phyloP scores from a whole-genome alignment of 768 basidiomycete species.

The Tricholoma terreum region DNA sequence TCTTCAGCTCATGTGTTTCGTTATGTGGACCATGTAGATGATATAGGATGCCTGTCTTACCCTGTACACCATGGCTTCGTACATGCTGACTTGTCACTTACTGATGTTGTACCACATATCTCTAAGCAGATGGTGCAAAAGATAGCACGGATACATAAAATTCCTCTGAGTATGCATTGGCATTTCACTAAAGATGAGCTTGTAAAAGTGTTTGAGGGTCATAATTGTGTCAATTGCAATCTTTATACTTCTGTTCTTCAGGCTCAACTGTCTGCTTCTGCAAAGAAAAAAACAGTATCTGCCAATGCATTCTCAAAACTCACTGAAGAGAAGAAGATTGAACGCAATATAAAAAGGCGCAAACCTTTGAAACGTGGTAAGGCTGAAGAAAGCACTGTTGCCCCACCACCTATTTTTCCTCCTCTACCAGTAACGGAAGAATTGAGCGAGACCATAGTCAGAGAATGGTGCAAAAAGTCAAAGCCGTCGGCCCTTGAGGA shows the following conservation, averaged over 20 bases:
- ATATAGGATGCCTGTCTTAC: not conserved
- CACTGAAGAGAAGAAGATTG: not conserved
- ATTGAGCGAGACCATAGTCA: not conserved
- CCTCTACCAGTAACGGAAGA: not conserved
- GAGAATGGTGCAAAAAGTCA: not conserved
- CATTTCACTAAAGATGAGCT: not conserved
- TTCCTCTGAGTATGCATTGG: not conserved
- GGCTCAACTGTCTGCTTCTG: not conserved
- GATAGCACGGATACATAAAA: not conserved
- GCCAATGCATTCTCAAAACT: not conserved
- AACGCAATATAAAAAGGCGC: not conserved
- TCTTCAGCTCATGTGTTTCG: not conserved
- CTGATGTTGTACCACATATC: not conserved
- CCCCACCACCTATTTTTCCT: not conserved
- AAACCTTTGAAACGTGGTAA: not conserved
- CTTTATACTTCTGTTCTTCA: not conserved
- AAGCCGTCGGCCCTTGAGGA: slow-evolving; percentile 16
- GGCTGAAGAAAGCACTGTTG: not conserved
- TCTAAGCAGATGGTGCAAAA: not conserved
- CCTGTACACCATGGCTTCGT: not conserved
- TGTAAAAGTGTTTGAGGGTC: not conserved
- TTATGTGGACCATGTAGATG: slow-evolving; percentile 1
- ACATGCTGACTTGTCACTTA: not conserved
- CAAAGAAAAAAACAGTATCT: not conserved
- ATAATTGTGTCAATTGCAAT: slow-evolving; percentile 1